phyloP scores from a whole-genome alignment of 495 filamentous ascomycete species.

The Trichoderma asperelloides region DNA sequence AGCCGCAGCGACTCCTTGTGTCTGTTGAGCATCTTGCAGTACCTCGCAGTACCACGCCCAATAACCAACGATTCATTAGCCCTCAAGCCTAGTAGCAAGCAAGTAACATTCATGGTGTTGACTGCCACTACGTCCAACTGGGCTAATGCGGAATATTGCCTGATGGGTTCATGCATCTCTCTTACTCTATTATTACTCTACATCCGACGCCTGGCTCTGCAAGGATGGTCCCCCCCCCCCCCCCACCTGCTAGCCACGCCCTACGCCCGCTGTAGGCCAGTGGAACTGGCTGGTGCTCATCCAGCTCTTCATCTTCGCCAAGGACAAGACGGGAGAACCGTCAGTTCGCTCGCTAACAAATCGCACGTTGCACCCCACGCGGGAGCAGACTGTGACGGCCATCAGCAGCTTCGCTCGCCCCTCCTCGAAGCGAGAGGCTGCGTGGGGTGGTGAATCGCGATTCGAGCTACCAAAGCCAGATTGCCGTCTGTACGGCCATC shows the following conservation, averaged over 20 bases:
- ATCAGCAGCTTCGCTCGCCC: not conserved
- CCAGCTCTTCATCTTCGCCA: not conserved
- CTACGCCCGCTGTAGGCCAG: not conserved
- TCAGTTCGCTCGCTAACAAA: not conserved
- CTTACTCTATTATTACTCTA: not conserved
- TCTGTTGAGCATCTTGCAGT: too few relatives aligned
- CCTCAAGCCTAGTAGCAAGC: too few relatives aligned
- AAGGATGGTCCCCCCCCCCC: slow-evolving; percentile 4
- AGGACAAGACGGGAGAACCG: not conserved
- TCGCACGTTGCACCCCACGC: not conserved
- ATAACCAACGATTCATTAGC: too few relatives aligned
- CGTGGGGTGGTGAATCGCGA: not conserved
- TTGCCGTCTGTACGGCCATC: not conserved
- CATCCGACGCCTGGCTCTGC: not conserved
- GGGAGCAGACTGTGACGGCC: not conserved
- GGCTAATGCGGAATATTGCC: not conserved
- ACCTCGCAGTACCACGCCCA: too few relatives aligned
- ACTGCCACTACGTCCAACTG: too few relatives aligned
- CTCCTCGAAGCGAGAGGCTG: slow-evolving; percentile 1
- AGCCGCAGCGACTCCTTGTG: too few relatives aligned
- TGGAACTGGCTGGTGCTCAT: not conserved
- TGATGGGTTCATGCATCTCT: not conserved
- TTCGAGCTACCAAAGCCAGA: not conserved
- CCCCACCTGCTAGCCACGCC: slow-evolving; percentile 5
- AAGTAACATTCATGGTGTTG: not conserved